phyloP scores from a whole-genome alignment of 2,329 filamentous ascomycete species.

The Trichoderma asperellum region DNA sequence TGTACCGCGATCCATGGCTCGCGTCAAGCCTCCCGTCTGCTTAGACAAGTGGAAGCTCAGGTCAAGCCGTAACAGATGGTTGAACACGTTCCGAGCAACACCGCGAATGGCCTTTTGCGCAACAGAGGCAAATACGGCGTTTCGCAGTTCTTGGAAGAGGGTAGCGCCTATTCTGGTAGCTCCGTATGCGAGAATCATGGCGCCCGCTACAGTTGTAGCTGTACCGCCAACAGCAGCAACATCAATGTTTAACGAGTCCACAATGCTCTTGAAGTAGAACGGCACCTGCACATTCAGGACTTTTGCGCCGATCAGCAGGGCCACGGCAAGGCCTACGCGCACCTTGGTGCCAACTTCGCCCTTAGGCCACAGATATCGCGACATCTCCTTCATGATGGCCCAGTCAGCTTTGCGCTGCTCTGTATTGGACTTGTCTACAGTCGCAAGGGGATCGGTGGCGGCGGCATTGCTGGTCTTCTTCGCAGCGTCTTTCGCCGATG shows the following conservation, averaged over 20 bases:
- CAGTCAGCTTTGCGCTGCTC: constrained; percentile 97
- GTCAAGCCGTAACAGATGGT: constrained; percentile 85
- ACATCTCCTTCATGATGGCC: constrained; percentile 99
- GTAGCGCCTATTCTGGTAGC: constrained; percentile 85
- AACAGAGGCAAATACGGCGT: constrained; percentile 95
- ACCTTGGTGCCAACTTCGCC: constrained; percentile 73
- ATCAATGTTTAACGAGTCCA: constrained; percentile 97
- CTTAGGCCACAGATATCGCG: constrained; percentile 93
- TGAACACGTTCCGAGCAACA: constrained; percentile 90
- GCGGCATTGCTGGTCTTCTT: constrained; percentile 35
- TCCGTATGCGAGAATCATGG: constrained; percentile 93
- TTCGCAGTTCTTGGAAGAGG: constrained; percentile 89
- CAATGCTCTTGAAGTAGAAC: constrained; percentile 98
- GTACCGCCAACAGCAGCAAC: constrained; percentile 85
- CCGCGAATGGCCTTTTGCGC: constrained; percentile 93
- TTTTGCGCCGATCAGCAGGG: constrained; percentile 85
- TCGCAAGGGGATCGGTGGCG: constrained; percentile 41
- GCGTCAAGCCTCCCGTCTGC: constrained; percentile 90
- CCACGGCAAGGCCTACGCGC: constrained; percentile 83
- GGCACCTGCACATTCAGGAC: constrained; percentile 96
- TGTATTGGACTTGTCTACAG: constrained; percentile 60
- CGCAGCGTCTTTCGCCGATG: constrained; percentile 23
- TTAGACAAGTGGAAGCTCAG: constrained; percentile 91
- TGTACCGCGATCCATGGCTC: constrained; percentile 93
- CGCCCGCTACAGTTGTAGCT: constrained; percentile 83